Evolutionary conservation across 129 eudicot species (phyloP).

Genomic region (Flaveria trinervia): DNA sequence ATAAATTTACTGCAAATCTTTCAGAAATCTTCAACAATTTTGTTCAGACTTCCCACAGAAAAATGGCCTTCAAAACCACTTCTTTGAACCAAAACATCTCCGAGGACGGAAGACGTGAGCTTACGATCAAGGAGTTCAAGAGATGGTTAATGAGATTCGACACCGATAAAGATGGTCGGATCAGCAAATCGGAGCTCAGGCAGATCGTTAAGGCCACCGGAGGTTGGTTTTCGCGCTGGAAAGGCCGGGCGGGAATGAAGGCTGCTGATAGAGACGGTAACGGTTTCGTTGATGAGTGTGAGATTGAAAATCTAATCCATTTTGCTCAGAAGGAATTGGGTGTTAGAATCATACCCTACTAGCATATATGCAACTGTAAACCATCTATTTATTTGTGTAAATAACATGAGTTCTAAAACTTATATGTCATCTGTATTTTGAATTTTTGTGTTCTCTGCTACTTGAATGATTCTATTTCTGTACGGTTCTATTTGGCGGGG

Average conservation of each 20-base stretch:
- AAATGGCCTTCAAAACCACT: constrained; percentile 41
- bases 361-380: background rate
- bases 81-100: constrained; percentile 13
- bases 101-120: constrained; percentile 42
- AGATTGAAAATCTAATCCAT: constrained; percentile 41
- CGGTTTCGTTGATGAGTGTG: constrained; percentile 41
- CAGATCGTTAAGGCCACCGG: constrained; percentile 41
- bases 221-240: constrained; percentile 46
- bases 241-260: constrained; percentile 31
- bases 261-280: constrained; percentile 45
- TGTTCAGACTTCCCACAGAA: background rate
- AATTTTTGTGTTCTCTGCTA: constrained; percentile 17
- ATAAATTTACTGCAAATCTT: constrained; percentile 12
- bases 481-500: constrained; percentile 19
- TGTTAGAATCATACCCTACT: constrained; percentile 37
- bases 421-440: constrained; percentile 29
- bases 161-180: constrained; percentile 39
- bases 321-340: constrained; percentile 52
- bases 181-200: constrained; percentile 44
- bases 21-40: background rate
- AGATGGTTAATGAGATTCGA: constrained; percentile 49
- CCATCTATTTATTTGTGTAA: constrained; percentile 28
- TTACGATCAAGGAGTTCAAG: constrained; percentile 48
- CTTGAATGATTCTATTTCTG: constrained; percentile 33
- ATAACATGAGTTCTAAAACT: constrained; percentile 29